Percentiles rank a stretch among this genome's conserved stretches.
phyloP scores from a whole-genome alignment of 2,329 filamentous ascomycete species.

The Fusarium foetens region DNA sequence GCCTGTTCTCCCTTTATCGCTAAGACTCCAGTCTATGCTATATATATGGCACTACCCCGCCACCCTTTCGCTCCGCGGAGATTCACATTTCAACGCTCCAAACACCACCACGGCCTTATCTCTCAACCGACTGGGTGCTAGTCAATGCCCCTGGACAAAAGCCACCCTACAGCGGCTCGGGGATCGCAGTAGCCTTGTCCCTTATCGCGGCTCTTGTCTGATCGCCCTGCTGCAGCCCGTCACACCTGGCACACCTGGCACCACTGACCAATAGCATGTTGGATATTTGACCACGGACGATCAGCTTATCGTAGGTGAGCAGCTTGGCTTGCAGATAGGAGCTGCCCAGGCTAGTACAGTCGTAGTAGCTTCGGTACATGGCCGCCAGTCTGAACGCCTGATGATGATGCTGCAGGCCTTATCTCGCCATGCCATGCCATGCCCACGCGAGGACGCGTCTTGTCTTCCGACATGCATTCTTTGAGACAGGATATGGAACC shows the following conservation, averaged over 20 bases:
- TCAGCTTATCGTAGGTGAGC: slow-evolving; percentile 38
- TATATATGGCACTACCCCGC: slow-evolving; percentile 38
- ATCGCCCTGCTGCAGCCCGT: slow-evolving; percentile 28
- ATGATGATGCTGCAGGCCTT: slow-evolving; percentile 31
- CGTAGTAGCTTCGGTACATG: slow-evolving; percentile 31
- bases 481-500: slow-evolving; percentile 21
- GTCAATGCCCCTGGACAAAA: slow-evolving; percentile 16
- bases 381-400: slow-evolving; percentile 10
- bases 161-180: slow-evolving; percentile 15
- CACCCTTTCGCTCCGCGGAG: slow-evolving; percentile 40
- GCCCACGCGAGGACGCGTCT: slow-evolving; percentile 8
- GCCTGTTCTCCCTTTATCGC: slow-evolving; percentile 23
- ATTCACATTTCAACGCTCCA: slow-evolving; percentile 35
- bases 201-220: slow-evolving; percentile 30
- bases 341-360: slow-evolving; percentile 23
- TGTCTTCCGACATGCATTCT: slow-evolving; percentile 12
- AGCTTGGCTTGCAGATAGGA: slow-evolving; percentile 41
- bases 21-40: slow-evolving; percentile 14
- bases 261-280: slow-evolving; percentile 34
- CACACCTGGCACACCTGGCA: slow-evolving; percentile 4
- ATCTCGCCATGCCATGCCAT: slow-evolving; percentile 39
- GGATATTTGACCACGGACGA: slow-evolving; percentile 33
- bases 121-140: slow-evolving; percentile 29
- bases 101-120: slow-evolving; percentile 40
- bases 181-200: slow-evolving; percentile 28